phyloP scores from a whole-genome alignment of 2,329 filamentous ascomycete species.

The Trichoderma koningiopsis region DNA sequence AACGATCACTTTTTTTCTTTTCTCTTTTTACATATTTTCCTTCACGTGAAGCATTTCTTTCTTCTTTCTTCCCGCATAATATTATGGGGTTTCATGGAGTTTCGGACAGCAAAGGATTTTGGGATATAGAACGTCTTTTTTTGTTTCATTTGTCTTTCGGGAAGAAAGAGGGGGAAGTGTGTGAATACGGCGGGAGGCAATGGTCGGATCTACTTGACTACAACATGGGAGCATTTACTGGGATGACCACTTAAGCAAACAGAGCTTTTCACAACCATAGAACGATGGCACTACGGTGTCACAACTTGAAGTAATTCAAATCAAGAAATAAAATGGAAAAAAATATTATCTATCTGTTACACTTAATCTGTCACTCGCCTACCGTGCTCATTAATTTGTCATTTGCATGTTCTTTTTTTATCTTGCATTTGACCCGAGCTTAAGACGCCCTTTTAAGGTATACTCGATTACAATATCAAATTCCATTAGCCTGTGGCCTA shows the following conservation, averaged over 20 bases:
- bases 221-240: constrained; percentile 1
- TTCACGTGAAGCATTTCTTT: not conserved
- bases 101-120: not conserved
- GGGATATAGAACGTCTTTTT: constrained; percentile 1
- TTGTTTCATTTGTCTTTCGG: not conserved
- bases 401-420: not conserved
- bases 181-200: not conserved
- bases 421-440: not conserved
- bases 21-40: not conserved
- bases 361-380: not conserved
- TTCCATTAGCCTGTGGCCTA: not conserved
- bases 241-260: constrained; percentile 14
- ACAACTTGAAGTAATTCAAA: constrained; percentile 13
- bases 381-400: not conserved
- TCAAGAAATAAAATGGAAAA: not conserved
- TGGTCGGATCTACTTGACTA: not conserved
- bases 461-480: not conserved
- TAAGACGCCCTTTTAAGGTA: not conserved
- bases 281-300: constrained; percentile 6
- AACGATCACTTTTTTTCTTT: not conserved
- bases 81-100: not conserved
- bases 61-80: not conserved
- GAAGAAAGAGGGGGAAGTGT: not conserved
- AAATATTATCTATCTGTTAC: not conserved
- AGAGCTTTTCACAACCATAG: constrained; percentile 14